Conservation (phyloP, 2,329 filamentous ascomycete species). For the Xylaria sp. region DNA sequence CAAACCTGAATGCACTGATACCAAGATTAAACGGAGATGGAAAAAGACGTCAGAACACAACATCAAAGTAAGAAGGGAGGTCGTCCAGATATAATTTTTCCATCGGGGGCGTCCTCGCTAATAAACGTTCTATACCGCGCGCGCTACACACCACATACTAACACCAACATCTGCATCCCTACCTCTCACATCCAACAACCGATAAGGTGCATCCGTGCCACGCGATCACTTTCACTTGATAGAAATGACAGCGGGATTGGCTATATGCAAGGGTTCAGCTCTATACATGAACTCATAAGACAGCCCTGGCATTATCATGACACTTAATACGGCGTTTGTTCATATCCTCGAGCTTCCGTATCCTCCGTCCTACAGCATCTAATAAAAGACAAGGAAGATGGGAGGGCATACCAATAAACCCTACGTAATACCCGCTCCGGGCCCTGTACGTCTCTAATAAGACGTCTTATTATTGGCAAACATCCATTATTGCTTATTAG, state of each 20-base stretch:
- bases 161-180: neutral
- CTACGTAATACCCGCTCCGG: slow-evolving; percentile 24
- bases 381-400: slow-evolving; percentile 8
- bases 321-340: slow-evolving; percentile 10
- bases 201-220: slow-evolving; percentile 2
- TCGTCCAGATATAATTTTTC: neutral
- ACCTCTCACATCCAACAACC: neutral
- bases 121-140: slow-evolving; percentile 20
- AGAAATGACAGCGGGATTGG: slow-evolving; percentile 7
- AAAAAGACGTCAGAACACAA: neutral
- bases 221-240: slow-evolving; percentile 5
- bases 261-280: slow-evolving; percentile 14
- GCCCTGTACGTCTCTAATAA: neutral
- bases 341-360: slow-evolving; percentile 7
- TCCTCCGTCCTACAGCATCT: slow-evolving; percentile 31
- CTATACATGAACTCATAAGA: slow-evolving; percentile 8
- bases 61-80: slow-evolving; percentile 8
- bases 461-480: slow-evolving; percentile 12
- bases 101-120: neutral
- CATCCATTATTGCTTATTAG: slow-evolving; percentile 6
- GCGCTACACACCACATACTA: neutral
- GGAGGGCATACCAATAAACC: slow-evolving; percentile 15
- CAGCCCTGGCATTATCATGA: slow-evolving; percentile 10
- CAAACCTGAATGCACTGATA: too few species aligned
- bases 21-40: neutral